Percentiles rank a stretch among this genome's conserved stretches.
Conservation (phyloP, 805 yeast genomes). For the Metschnikowia hibisci region DNA sequence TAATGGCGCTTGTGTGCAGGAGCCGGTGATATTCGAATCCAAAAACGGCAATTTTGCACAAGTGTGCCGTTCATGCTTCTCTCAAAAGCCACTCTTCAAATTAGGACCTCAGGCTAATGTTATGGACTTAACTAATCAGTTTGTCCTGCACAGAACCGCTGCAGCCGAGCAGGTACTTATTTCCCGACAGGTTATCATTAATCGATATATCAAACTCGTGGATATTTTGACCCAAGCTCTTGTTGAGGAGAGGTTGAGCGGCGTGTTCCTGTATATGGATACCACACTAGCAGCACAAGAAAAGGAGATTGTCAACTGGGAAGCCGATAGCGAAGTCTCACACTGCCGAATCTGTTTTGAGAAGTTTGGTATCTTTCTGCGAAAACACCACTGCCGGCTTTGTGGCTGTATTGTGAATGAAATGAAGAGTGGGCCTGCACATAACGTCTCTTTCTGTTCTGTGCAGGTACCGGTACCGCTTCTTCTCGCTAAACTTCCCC, state of each 20-base stretch:
- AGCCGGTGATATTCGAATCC: constrained; percentile 25
- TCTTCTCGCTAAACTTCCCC: constrained; percentile 35
- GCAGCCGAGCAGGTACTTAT: constrained; percentile 49
- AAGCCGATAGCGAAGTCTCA: constrained; percentile 34
- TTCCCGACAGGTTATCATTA: constrained; percentile 52
- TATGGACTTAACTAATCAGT: constrained; percentile 45
- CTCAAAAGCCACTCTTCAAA: constrained; percentile 48
- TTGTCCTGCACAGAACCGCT: constrained; percentile 37
- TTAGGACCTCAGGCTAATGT: constrained; percentile 38
- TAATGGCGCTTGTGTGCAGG: constrained; percentile 13
- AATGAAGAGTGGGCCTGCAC: constrained; percentile 27
- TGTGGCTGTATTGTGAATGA: constrained; percentile 87
- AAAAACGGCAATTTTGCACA: constrained; percentile 56
- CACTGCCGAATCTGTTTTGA: constrained; percentile 64
- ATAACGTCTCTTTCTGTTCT: constrained; percentile 57
- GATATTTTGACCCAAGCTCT: constrained; percentile 18
- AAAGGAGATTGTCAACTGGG: constrained; percentile 53
- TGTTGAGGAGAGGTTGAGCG: neutral
- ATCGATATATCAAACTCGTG: constrained; percentile 50
- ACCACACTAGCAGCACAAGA: constrained; percentile 3
- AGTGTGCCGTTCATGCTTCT: constrained; percentile 64
- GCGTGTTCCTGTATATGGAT: constrained; percentile 4
- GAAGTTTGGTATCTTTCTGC: constrained; percentile 49
- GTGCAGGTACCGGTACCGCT: constrained; percentile 56
- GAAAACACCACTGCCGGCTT: constrained; percentile 89